Conservation (phyloP, 768 basidiomycete genomes). For the Lactifluus piperatus region DNA sequence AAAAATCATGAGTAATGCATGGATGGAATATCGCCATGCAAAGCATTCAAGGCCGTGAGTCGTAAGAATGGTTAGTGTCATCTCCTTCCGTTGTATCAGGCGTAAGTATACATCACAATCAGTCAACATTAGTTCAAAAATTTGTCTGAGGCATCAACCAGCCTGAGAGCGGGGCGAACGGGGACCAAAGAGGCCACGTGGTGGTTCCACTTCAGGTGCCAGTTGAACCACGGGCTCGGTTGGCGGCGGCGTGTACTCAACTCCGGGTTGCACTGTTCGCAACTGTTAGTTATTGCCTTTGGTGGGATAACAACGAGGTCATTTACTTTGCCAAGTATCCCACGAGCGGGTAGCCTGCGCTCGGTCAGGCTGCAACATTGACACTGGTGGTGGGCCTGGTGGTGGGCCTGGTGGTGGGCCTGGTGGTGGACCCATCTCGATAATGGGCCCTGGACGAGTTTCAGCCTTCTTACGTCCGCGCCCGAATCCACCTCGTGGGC, state of each 20-base stretch:
- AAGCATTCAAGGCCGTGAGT: background rate
- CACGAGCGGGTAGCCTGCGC: slow-evolving; percentile 28
- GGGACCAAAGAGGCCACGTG: slow-evolving; percentile 66
- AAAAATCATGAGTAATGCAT: background rate
- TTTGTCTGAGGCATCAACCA: background rate
- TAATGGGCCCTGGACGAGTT: slow-evolving; percentile 7
- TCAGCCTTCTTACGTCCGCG: slow-evolving; percentile 18
- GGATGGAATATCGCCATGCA: background rate
- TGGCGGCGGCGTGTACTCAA: slow-evolving; percentile 53
- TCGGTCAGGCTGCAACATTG: slow-evolving; percentile 18
- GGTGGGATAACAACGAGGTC: background rate
- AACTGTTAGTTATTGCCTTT: background rate
- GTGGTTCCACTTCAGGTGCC: slow-evolving; percentile 48
- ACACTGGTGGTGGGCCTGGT: no score
- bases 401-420: background rate
- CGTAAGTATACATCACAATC: background rate
- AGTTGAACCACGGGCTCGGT: slow-evolving; percentile 45
- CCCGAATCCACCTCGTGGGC: slow-evolving; percentile 14
- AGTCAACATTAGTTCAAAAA: background rate
- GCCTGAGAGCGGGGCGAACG: slow-evolving; percentile 54
- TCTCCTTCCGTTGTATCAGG: background rate
- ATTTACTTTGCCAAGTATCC: slow-evolving; percentile 38
- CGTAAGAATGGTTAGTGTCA: background rate
- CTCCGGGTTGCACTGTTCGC: slow-evolving; percentile 45
- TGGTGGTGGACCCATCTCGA: background rate